Base-by-base conservation (phyloP, 2,329 filamentous ascomycete species). In the Dothideomycetes sp. region DNA sequence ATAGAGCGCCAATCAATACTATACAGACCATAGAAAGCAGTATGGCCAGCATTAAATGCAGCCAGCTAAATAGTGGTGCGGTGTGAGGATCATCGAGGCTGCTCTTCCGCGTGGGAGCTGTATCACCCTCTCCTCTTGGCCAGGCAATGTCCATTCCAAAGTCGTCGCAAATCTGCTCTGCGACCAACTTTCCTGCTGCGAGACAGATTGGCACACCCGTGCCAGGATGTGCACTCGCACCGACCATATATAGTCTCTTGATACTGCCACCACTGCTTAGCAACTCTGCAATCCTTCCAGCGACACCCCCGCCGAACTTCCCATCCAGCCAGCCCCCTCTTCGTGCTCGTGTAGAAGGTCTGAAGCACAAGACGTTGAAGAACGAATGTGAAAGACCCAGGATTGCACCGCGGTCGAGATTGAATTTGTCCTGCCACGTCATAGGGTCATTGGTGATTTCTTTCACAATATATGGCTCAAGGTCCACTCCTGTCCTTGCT, bases 171-270 rank as follows among this genome's bases (percentile, higher is more conserved):
- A 77, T 63, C 55, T 76, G 68, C 49, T 70, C 69, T 7, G 60
- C 64, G 1, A 73, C 72, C 40, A 85, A 68, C 55, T 77, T 81
- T 7, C 77, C 75, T 0, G 81, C 81, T 0, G 80, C 80, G 8
- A 85, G 61, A 18, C 79, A 77, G 41, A 86, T 82, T 3, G 82
- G 82, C 15, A 86, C 81, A 0, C 81, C 81, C 0, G 81, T 85
- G 2, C 82, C 82, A 0, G 82, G 81, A 61, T 87, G 81, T 15
- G 81, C 82, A 52, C 75, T 81, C 1, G 81, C 81, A 24, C 81
- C 81, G 0, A 85, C 82, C 52, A 86, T 85, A 52, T 84, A 84
- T 17, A 78, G 57, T 3, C 65, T 62, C 10, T 61, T 47, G 14
- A 79, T 61, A 4, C 63, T 65, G 47, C 46, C 3, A 55, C 19